These are phyloP conservation scores for Capsaspora owczarzaki DNA, from an alignment of 78 protist genomes.

Conservation along the genomic window DNA sequence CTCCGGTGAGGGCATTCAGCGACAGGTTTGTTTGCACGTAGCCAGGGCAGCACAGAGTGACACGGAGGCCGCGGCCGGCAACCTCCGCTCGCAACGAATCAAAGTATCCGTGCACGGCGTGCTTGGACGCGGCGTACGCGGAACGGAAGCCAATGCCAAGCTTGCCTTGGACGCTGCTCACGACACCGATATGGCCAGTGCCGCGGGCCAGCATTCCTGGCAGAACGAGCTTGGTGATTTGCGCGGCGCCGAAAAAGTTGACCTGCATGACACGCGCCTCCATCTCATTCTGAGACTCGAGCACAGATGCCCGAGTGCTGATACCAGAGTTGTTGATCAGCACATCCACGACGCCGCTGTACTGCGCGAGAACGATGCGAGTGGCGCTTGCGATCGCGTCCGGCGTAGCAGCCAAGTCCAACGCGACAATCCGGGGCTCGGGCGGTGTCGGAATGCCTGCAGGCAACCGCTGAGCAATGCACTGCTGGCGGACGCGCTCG, in stretches of 20 bases:
- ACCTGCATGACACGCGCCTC: background rate
- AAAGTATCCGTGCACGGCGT: conserved; percentile 34
- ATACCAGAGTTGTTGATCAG: too few species aligned
- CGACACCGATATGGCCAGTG: conserved; percentile 13
- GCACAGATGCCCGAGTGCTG: background rate
- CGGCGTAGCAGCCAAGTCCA: too few species aligned
- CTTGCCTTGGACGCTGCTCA: conserved; percentile 19
- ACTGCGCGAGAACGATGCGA: too few species aligned
- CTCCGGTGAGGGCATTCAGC: background rate
- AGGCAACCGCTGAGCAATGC: too few species aligned
- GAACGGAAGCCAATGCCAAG: conserved; percentile 9
- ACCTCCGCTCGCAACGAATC: conserved; percentile 20
- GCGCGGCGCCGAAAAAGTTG: conserved; percentile 13
- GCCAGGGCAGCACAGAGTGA: conserved; percentile 18
- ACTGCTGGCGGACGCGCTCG: background rate
- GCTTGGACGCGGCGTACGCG: conserved; percentile 30
- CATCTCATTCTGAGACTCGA: background rate
- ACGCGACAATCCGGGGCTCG: too few species aligned
- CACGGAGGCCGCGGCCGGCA: background rate
- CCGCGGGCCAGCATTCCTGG: conserved; percentile 11
- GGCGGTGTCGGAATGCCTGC: too few species aligned
- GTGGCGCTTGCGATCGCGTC: too few species aligned
- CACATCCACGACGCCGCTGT: too few species aligned
- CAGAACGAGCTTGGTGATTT: conserved; percentile 2
- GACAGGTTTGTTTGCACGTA: background rate